Conservation (phyloP, 768 basidiomycete species). For the Hericium erinaceus region DNA sequence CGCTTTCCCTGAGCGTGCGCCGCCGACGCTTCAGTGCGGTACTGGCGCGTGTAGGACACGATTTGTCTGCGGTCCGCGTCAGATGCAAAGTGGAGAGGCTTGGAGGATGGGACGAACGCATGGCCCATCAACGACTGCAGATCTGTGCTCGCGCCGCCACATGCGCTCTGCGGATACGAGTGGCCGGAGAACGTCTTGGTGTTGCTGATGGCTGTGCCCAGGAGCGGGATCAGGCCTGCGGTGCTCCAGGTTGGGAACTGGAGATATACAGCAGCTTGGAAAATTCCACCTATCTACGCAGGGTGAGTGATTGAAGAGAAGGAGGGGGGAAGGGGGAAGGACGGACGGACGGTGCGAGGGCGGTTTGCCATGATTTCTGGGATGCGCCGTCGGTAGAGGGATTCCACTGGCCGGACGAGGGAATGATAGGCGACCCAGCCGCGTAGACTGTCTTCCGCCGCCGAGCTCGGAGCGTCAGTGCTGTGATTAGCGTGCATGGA, state of each 20-base stretch:
- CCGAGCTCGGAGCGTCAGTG: too few species aligned
- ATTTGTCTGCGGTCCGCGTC: conserved; percentile 19
- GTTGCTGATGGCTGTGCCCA: conserved; percentile 19
- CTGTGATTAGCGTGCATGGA: too few species aligned
- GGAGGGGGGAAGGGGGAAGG: too few species aligned
- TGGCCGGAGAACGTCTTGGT: conserved; percentile 27
- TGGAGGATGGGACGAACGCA: conserved; percentile 14
- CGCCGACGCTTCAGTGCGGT: conserved; percentile 24
- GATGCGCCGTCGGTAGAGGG: conserved; percentile 24
- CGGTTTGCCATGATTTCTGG: conserved; percentile 25
- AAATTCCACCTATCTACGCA: conserved; percentile 25
- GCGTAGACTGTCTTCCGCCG: conserved; percentile 19
- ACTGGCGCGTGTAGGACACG: conserved; percentile 25
- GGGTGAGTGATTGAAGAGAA: too few species aligned
- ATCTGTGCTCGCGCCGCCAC: conserved; percentile 27
- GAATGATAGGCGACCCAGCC: conserved; percentile 24
- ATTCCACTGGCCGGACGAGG: conserved; percentile 21
- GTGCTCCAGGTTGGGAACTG: conserved; percentile 23
- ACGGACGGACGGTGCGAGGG: conserved; percentile 21
- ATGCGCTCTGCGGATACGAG: conserved; percentile 31
- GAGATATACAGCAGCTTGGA: conserved; percentile 29
- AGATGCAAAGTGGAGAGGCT: neutral
- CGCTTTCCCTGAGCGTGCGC: conserved; percentile 24
- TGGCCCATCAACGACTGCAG: conserved; percentile 27
- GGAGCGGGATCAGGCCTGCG: conserved; percentile 20